Evolutionary conservation across 345 rosid genomes (phyloP).

Genomic region (Eucalyptus curtisii): DNA sequence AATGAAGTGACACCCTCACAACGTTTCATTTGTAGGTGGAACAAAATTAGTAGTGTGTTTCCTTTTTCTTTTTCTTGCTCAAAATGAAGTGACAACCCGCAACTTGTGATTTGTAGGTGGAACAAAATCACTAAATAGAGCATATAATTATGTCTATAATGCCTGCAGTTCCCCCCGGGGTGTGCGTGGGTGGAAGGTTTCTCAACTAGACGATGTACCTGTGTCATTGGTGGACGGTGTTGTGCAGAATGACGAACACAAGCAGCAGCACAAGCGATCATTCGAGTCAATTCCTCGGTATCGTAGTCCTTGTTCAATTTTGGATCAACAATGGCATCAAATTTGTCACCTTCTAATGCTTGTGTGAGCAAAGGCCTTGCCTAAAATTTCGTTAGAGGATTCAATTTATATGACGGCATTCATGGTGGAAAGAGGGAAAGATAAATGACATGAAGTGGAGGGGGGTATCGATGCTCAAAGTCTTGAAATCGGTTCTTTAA

Average conservation of each 20-base stretch:
- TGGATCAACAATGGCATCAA: conserved; percentile 41
- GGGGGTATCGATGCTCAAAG: not conserved
- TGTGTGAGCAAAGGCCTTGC: conserved; percentile 63
- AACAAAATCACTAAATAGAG: not conserved
- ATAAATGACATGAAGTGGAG: not conserved
- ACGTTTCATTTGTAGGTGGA: not conserved
- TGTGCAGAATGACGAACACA: conserved; percentile 67
- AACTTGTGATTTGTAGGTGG: no score
- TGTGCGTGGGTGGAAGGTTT: not conserved
- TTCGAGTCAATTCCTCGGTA: conserved; percentile 41
- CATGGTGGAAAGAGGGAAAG: not conserved
- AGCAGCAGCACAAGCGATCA: conserved; percentile 80
- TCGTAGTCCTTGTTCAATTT: conserved; percentile 38
- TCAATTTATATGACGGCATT: not conserved
- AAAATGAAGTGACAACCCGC: no score
- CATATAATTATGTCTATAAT: not conserved
- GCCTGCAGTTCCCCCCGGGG: no score
- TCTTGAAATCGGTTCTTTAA: not conserved
- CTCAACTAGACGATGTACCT: conserved; percentile 25
- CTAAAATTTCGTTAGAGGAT: conserved; percentile 13
- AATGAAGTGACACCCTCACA: not conserved
- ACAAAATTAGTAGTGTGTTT: not conserved
- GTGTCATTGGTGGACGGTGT: conserved; percentile 71
- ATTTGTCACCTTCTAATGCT: conserved; percentile 38
- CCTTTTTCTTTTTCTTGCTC: no score